Conservation (phyloP, 192 early-diverging fungal species). For the Coemansia sp. region DNA sequence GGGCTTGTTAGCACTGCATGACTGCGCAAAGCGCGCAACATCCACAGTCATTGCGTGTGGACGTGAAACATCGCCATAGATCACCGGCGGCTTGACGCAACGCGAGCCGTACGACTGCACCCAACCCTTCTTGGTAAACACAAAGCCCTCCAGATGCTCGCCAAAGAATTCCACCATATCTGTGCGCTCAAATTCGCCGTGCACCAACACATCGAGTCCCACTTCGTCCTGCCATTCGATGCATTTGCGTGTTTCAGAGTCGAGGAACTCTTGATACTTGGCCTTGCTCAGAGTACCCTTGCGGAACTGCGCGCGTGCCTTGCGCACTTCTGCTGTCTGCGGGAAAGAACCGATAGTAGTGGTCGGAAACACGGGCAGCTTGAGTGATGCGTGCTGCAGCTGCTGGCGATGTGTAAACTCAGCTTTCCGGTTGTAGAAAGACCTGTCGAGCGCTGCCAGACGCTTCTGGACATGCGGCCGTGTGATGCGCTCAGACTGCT, state of each 20-base stretch:
- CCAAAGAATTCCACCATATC: slow-evolving; percentile 98
- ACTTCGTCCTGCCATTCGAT: slow-evolving; percentile 86
- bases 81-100: slow-evolving; percentile 96
- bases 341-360: slow-evolving; percentile 99
- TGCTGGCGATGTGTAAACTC: slow-evolving; percentile 70
- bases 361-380: slow-evolving; percentile 90
- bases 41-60: slow-evolving; percentile 91
- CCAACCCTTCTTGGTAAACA: slow-evolving; percentile 96
- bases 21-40: slow-evolving; percentile 82
- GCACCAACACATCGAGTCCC: slow-evolving; percentile 93
- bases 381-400: slow-evolving; percentile 71
- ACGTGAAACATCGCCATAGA: slow-evolving; percentile 94
- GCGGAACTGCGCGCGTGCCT: slow-evolving; percentile 85
- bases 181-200: slow-evolving; percentile 96
- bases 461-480: slow-evolving; percentile 78
- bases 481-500: slow-evolving; percentile 76
- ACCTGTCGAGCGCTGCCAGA: slow-evolving; percentile 63
- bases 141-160: slow-evolving; percentile 87
- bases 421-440: slow-evolving; percentile 73
- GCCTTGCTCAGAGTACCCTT: slow-evolving; percentile 68
- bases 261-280: slow-evolving; percentile 81
- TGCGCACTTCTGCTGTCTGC: slow-evolving; percentile 95
- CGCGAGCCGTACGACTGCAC: slow-evolving; percentile 96
- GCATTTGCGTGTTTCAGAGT: slow-evolving; percentile 78
- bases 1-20: slow-evolving; percentile 74